Conservation (phyloP, 495 filamentous ascomycete species). For the Penicillium longicatenatum region DNA sequence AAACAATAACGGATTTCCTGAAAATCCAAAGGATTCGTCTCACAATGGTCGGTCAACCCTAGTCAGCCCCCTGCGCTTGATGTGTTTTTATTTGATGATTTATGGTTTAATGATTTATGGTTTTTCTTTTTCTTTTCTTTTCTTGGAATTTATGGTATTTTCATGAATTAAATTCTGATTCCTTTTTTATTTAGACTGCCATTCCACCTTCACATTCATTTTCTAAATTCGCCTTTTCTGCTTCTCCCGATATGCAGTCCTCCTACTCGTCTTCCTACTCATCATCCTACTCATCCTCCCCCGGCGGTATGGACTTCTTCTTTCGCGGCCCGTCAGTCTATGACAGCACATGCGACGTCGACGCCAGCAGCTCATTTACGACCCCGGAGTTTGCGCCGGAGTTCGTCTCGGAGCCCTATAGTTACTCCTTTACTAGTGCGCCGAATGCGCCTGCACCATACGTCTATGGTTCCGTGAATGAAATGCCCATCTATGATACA, state of each 20-base stretch:
- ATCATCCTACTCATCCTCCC: conserved; percentile 31
- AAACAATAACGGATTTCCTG: not conserved
- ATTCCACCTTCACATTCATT: conserved; percentile 10
- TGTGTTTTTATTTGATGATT: too few relatives aligned
- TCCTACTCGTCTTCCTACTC: conserved; percentile 24
- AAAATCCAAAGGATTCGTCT: conserved; percentile 20
- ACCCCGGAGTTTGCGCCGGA: conserved; percentile 17
- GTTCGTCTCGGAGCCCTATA: conserved; percentile 17
- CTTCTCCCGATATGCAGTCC: conserved; percentile 28
- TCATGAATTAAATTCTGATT: conserved; percentile 6
- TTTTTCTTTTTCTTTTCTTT: conserved; percentile 1
- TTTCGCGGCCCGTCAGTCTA: conserved; percentile 29
- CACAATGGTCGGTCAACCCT: conserved; percentile 25
- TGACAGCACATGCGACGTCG: conserved; percentile 25
- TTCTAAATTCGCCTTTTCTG: conserved; percentile 8
- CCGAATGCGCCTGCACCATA: conserved; percentile 30
- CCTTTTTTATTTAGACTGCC: conserved; percentile 23
- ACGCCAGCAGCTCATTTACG: conserved; percentile 20
- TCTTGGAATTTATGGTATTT: not conserved
- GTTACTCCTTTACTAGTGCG: conserved; percentile 28
- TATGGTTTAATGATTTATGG: not conserved
- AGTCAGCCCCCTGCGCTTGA: not conserved
- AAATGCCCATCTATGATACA: conserved; percentile 19
- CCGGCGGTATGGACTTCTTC: conserved; percentile 33
- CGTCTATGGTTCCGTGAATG: conserved; percentile 15